Base-by-base conservation (phyloP, 2,329 filamentous ascomycete species). In the Pyrenophora tritici-repentis region DNA sequence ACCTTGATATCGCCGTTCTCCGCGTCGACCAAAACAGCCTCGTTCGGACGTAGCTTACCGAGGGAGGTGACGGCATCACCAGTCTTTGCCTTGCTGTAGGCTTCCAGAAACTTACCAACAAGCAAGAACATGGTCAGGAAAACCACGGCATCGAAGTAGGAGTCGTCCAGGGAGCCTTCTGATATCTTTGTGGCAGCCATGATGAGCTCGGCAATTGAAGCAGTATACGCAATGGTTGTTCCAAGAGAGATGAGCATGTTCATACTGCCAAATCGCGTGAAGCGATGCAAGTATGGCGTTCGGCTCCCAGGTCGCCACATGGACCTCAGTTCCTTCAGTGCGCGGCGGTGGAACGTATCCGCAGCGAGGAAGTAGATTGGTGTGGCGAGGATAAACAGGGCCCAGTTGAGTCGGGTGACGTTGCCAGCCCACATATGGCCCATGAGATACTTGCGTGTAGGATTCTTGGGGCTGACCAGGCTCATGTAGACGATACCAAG, bases 191-290 rank as follows among this genome's bases (percentile, higher is more conserved):
- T 73, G 46, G 78, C 78, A 4, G 79, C 82, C 3, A 86, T 83
- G 6, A 85, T 83, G 43, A 97, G 81, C 58, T 95, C 86, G 13
- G 85, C 87, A 18, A 96, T 76, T 0, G 91, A 96, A 0, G 90
- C 87, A 55, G 95, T 78, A 70, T 96, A 96, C 1, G 92, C 92
- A 53, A 97, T 90, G 2, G 85, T 88, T 0, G 92, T 96, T 5
- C 91, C 92, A 2, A 96, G 81, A 6, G 89, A 94, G 74, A 97
- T 92, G 53, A 97, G 82, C 77, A 95, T 88, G 68, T 96, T 96
- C 92, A 97, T 97, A 76, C 91, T 96, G 7, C 92, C 92, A 66
- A 97, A 97, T n/a, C 89, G 86, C 71, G 91, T 91, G 66, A 97
- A 92, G 12, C 92, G 81, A 61, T 87, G 83, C 13, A 89, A 63